Base-by-base conservation (phyloP, 495 filamentous ascomycete species). In the Penicillium bovifimosum region DNA sequence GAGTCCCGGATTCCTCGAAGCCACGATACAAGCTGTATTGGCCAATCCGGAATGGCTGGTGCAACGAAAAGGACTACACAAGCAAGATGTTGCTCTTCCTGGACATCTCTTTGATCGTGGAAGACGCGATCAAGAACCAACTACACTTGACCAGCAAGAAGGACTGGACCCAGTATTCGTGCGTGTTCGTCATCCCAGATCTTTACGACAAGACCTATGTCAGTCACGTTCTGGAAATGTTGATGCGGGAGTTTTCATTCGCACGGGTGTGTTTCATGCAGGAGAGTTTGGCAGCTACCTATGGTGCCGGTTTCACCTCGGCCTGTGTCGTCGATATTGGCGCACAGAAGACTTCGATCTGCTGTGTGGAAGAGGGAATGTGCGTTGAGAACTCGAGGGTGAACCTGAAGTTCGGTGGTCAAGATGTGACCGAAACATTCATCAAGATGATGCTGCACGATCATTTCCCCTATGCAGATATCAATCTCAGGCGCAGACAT, bases 391-490 rank as follows among this genome's bases (percentile, higher is more conserved):
- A 96, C 56, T 97, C 93, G 5, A 78, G 86, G 2, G 77, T 98
- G 55, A 98, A 97, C 63, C 75, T 97, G 42, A 97, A 97, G 68
- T 95, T 86, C 58, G 93, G 93, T 41, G 95, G 93, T 2, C 80
- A 76, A 43, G 93, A 98, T 69, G 87, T 96, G 36, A 97, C 95
- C 2, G 91, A 95, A 61, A 87, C 88, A 0, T 95, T 98, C 57
- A 77, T 95, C 59, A 93, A 91, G 68, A 96, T 96, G 91, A 90
- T 97, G 90, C 80, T 98, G 17, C 86, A 87, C 62, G 90, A 95
- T 63, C 82, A 91, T 55, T 96, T 98, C 62, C 91, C 92, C 7
- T 98, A 98, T 63, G 75, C 81, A 28, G 92, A 96, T 13, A 95
- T 97, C 66, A 92, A 97, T 63, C 78, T 98, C 9, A 84, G 83